Base-by-base conservation (phyloP, 1,139 yeast genomes). In the Yamadazyma mexicana region DNA sequence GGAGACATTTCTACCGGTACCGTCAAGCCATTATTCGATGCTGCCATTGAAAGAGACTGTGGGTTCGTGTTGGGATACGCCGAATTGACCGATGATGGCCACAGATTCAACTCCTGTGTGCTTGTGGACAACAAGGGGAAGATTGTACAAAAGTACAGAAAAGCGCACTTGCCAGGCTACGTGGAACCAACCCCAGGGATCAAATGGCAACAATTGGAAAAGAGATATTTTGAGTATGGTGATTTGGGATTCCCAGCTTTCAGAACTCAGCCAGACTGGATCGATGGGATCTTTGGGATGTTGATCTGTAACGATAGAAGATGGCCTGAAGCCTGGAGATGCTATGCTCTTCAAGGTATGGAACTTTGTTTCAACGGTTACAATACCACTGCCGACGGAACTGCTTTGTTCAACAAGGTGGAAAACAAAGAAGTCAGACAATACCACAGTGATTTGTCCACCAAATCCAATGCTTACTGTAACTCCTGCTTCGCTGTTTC, bases 281-380 rank as follows among this genome's bases (percentile, higher is more conserved):
- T 60, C 27, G 62, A 61, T 44, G 56, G 61, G 22, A 58, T 60
- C 10, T 43, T 58, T 35, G 63, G 64, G 16, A 60, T 59, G 56
- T 46, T 62, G 36, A 62, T 63, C 29, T 63, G 69, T 46, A 64
- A 64, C 39, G 69, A 63, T 45, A 54, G 68, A 49, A 56, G 68
- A 48, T 63, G 69, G 68, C 63, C 66, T 5, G 68, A 63, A 40
- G 62, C 66, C 10, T 63, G 69, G 68, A 60, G 67, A 50, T 40
- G 49, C 30, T 59, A 57, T 33, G 64, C 60, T 11, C 43, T 60
- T 6, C 64, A 59, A 47, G 64, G 64, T 7, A 56, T 58, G 57
- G 64, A 60, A 30, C 34, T 60, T 10, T 58, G 61, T 37, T 28
- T 60, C 28, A 57, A 51, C 33, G 64, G 65, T 4, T 60, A 58